These are phyloP conservation scores for Coniochaeta sp. DNA, from an alignment of 2,329 filamentous ascomycete species.

Conservation along the genomic window DNA sequence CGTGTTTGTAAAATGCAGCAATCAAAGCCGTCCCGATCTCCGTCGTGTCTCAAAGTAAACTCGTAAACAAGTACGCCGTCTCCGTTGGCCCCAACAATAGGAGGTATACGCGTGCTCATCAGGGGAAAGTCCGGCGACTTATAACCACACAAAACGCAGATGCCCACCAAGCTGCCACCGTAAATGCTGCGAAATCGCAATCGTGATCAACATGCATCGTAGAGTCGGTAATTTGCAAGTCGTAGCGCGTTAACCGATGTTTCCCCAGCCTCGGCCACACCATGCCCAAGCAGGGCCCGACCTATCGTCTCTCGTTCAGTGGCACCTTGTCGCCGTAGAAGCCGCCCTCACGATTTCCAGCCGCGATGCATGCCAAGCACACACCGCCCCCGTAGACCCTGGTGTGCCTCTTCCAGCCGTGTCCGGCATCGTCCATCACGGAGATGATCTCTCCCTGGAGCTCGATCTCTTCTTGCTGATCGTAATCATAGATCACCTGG, in stretches of 20 bases:
- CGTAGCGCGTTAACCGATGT: not conserved
- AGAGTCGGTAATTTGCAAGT: not conserved
- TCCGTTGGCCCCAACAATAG: not conserved
- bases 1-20: not conserved
- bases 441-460: slow-evolving; percentile 45
- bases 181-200: not conserved
- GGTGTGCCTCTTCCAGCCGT: slow-evolving; percentile 50
- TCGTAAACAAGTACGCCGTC: not conserved
- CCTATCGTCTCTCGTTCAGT: slow-evolving; percentile 38
- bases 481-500: slow-evolving; percentile 17
- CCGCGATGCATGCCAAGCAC: slow-evolving; percentile 47
- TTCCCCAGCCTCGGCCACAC: not conserved
- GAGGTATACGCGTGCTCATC: not conserved
- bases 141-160: not conserved
- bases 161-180: not conserved
- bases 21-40: not conserved
- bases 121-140: not conserved
- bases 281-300: not conserved
- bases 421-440: slow-evolving; percentile 36
- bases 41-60: not conserved
- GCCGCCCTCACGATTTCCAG: slow-evolving; percentile 32
- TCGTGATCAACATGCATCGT: not conserved
- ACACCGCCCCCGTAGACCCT: slow-evolving; percentile 52
- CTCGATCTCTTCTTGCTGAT: slow-evolving; percentile 27
- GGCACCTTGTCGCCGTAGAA: slow-evolving; percentile 49